These are phyloP conservation scores for Nicotiana rustica DNA, from an alignment of 305 asterid species.

Conservation along the genomic window DNA sequence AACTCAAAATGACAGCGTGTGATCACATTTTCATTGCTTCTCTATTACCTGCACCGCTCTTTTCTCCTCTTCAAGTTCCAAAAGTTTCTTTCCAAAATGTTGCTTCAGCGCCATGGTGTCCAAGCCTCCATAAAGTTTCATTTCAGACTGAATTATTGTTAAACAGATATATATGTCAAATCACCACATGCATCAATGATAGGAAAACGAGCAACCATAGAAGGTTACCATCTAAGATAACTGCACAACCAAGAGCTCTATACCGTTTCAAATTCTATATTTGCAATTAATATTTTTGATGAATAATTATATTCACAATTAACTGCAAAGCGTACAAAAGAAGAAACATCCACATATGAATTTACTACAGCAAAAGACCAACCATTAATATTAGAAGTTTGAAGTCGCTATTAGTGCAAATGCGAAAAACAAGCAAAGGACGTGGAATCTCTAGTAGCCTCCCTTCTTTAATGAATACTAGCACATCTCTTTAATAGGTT, in stretches of 20 bases:
- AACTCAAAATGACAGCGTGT: slow-evolving; percentile 21
- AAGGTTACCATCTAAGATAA: slow-evolving; percentile 3
- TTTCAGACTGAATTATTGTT: slow-evolving; percentile 79
- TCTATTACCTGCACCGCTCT: slow-evolving; percentile 79
- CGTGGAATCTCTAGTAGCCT: not conserved
- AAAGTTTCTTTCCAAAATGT: slow-evolving; percentile 90
- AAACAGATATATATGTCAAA: slow-evolving; percentile 24
- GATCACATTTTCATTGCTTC: slow-evolving; percentile 12
- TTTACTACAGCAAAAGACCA: not conserved
- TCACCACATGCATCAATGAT: slow-evolving; percentile 3
- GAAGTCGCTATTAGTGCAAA: not conserved
- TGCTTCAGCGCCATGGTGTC: slow-evolving; percentile 95
- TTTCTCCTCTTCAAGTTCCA: slow-evolving; percentile 99
- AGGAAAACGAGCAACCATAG: slow-evolving; percentile 1
- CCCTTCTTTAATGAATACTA: not conserved
- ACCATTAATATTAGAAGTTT: not conserved
- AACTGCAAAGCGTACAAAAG: not conserved
- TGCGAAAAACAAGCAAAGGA: not conserved
- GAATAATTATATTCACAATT: not conserved
- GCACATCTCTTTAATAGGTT: not conserved
- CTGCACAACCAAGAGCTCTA: not conserved
- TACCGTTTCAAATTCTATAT: slow-evolving; percentile 23
- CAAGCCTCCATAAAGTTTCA: slow-evolving; percentile 83
- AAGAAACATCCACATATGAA: not conserved
- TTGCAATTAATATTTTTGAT: slow-evolving; percentile 2